Evolutionary conservation across 495 filamentous ascomycete genomes (phyloP), one percentile per base, ranked within the genome.

Genomic region (Penicillium nucicola): DNA sequence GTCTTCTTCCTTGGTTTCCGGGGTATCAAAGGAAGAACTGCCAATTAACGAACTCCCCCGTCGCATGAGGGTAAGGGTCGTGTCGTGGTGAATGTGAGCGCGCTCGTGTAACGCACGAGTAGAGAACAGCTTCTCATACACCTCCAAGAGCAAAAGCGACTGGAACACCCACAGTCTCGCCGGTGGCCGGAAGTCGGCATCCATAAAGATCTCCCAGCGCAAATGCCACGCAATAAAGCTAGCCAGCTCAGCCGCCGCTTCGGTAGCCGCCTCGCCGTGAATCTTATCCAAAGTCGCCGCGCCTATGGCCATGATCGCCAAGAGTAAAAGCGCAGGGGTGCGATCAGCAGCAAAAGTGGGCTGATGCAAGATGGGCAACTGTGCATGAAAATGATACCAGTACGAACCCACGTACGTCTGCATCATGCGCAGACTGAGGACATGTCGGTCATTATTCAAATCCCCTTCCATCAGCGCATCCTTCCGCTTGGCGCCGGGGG

Each of bases 151-250:
- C 12, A 98, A 66, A 34, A 97, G 73, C 1, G 93, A 86, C 64
- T 98, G 93, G 68, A 97, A 97, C 15, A 96, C 81, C 93, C 93
- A 98, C n/a, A 98, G 76, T 69, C 95, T 93, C 13, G 93, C 93
- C 3, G 93, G 92, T 7, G 93, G 92, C n/a, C 87, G 77, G 68
- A 92, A 96, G 66, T 95, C 90, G 20, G 80, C 77, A 64, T 96
- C 87, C 72, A 87, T 90, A 61, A 97, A 97, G 47, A 92, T 84
- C 61, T 92, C 86, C 87, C 92, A 96, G 23, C 93, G 80, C 10
- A 97, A 69, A 74, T 95, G 89, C 87, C 88, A 92, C 2, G 90
- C 88, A 31, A 97, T 72, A 62, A 96, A 93, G 62, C 87, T 88
- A 34, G 90, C 87, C 22, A 97, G 72, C 47, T 90, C 81, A 2